Percentiles rank a stretch among this genome's conserved stretches.
phyloP scores from a whole-genome alignment of 2,329 filamentous ascomycete species.

The Clonostachys solani region DNA sequence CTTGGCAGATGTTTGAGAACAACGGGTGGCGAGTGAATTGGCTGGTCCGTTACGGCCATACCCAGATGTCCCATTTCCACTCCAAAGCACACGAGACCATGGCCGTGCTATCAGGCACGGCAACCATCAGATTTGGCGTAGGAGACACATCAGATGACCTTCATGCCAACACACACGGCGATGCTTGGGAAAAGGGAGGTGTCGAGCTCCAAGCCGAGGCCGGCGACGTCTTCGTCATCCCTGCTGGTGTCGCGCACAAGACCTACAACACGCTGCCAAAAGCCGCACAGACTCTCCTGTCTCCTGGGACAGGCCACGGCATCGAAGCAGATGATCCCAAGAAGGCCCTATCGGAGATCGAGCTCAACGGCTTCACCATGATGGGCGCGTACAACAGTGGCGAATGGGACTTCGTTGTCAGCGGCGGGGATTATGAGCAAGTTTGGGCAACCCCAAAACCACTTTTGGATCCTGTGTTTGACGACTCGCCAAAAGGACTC shows the following conservation, averaged over 20 bases:
- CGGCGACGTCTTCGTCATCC: slow-evolving; percentile 53
- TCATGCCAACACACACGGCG: slow-evolving; percentile 26
- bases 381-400: slow-evolving; percentile 37
- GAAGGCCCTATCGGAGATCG: slow-evolving; percentile 23
- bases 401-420: slow-evolving; percentile 3
- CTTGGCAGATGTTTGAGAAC: too few species aligned
- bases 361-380: slow-evolving; percentile 16
- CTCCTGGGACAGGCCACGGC: slow-evolving; percentile 31
- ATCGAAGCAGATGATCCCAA: slow-evolving; percentile 15
- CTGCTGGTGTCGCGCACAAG: slow-evolving; percentile 50
- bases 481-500: background rate
- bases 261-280: slow-evolving; percentile 32
- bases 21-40: slow-evolving; percentile 46
- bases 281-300: slow-evolving; percentile 20
- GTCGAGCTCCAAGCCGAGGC: slow-evolving; percentile 36
- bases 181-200: slow-evolving; percentile 33
- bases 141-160: slow-evolving; percentile 34
- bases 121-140: slow-evolving; percentile 46
- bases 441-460: slow-evolving; percentile 2
- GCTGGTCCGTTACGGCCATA: slow-evolving; percentile 48
- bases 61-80: slow-evolving; percentile 51
- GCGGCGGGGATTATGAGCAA: slow-evolving; percentile 1
- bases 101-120: slow-evolving; percentile 42
- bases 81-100: slow-evolving; percentile 48
- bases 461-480: slow-evolving; percentile 2